These are phyloP conservation scores for Yarrowia galli DNA, from an alignment of 1,139 yeast species.

Conservation along the genomic window DNA sequence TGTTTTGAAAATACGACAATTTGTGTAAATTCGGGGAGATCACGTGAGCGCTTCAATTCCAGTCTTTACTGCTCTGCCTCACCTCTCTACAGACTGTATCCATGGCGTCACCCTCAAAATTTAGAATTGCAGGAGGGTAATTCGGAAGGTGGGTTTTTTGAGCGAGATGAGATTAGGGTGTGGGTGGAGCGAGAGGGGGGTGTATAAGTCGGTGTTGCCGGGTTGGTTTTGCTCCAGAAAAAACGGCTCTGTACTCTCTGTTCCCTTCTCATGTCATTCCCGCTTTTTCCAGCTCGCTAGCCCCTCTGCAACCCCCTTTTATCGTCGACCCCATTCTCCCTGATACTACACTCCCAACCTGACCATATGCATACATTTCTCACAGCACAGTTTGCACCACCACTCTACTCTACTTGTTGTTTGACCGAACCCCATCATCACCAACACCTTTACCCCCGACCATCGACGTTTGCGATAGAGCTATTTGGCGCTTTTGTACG, in stretches of 20 bases:
- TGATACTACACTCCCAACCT: slow-evolving; percentile 4
- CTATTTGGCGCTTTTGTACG: slow-evolving; percentile 11
- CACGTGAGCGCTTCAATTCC: no score
- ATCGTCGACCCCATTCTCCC: not conserved
- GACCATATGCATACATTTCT: slow-evolving; percentile 18
- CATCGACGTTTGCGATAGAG: slow-evolving; percentile 19
- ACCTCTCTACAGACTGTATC: not conserved
- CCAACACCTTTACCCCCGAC: not conserved
- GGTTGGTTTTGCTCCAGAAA: not conserved
- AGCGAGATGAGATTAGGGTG: slow-evolving; percentile 33
- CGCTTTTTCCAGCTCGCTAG: not conserved
- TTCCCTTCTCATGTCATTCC: not conserved
- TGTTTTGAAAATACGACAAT: not conserved
- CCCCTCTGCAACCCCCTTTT: not conserved
- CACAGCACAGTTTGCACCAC: slow-evolving; percentile 27
- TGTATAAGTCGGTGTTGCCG: not conserved
- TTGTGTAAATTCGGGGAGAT: not conserved
- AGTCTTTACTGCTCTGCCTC: no score
- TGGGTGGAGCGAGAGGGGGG: slow-evolving; percentile 5
- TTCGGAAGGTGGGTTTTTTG: slow-evolving; percentile 17
- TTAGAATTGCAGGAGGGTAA: slow-evolving; percentile 28
- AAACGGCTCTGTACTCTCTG: not conserved
- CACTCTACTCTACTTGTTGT: slow-evolving; percentile 13
- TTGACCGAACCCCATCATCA: slow-evolving; percentile 9
- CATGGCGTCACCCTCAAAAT: slow-evolving; percentile 4